Evolutionary conservation across 768 basidiomycete genomes (phyloP), one percentile per base, ranked within the genome.

Genomic region (Wakefieldia striispora): DNA sequence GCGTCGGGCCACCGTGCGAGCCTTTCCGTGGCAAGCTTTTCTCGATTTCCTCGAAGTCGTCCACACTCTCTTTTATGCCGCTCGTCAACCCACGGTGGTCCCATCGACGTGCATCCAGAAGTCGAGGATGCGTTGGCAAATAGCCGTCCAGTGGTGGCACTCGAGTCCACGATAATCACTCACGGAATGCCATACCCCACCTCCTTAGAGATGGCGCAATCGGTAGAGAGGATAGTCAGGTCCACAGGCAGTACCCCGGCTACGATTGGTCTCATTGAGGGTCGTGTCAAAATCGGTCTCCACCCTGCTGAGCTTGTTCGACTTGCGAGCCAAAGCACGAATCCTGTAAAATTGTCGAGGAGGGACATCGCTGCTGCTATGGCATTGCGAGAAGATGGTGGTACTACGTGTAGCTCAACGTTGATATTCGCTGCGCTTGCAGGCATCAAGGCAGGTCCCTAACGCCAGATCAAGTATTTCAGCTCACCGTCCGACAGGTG

Each of bases 131-230:
- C 95, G 4, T 75, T 95, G 19, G 72, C 76, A 4, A 70, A 75
- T 36, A 71, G 75, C 10, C 73, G 71, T 53, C 83, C 93, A 17
- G 75, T 97, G 39, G 92, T 97, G 11, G 94, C 95, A 12, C 80
- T 98, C 11, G 95, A 98, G 66, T 91, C 88, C 2, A 86, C 95
- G 1, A 80, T 98, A 45, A 83, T 97, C 51, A 94, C 94, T 1
- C 92, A 97, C 74, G 95, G 93, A 17, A 82, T 95, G 72, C 91
- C 92, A 0, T 82, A 82, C 56, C 93, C 93, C 0, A 75, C 76
- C 33, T 95, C 92, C 61, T 65, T 86, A 6, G 74, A 84, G 23
- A 83, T 88, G 20, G 84, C 91, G 0, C 70, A 72, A 27, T 83
- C 83, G 6, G 75, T 95, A 17, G 91, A 93, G 66, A 64, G 61